Evolutionary conservation across 208 protist species (phyloP).

Genomic region (Leishmania turanica): DNA sequence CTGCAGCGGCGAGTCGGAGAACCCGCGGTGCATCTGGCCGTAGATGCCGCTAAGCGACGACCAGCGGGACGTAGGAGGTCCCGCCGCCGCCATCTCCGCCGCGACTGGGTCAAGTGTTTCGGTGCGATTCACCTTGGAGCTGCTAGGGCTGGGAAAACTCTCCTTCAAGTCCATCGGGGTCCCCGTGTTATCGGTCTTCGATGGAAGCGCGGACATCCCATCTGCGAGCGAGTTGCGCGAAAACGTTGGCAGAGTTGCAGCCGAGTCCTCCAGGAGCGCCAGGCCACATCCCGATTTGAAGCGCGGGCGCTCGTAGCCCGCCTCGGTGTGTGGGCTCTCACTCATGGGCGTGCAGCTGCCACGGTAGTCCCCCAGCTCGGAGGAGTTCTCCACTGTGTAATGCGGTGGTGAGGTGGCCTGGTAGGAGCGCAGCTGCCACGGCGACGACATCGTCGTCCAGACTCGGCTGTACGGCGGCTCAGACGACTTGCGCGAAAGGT

Average conservation of each 20-base stretch:
- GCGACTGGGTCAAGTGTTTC: slow-evolving; percentile 33
- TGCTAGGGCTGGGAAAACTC: background rate
- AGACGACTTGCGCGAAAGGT: background rate
- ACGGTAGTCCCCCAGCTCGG: background rate
- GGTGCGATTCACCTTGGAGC: slow-evolving; percentile 14
- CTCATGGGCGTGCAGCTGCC: slow-evolving; percentile 1
- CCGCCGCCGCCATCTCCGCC: slow-evolving; percentile 21
- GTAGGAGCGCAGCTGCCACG: slow-evolving; percentile 3
- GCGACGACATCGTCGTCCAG: background rate
- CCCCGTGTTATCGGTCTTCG: background rate
- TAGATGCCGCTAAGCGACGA: background rate
- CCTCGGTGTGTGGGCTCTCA: slow-evolving; percentile 8
- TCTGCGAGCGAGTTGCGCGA: slow-evolving; percentile 9
- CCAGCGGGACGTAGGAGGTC: background rate
- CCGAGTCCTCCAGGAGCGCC: slow-evolving; percentile 43
- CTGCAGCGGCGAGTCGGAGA: background rate
- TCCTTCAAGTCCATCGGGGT: background rate
- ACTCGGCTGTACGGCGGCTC: background rate
- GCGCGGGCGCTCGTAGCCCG: background rate
- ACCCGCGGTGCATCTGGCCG: background rate
- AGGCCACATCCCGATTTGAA: slow-evolving; percentile 31
- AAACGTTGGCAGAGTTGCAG: background rate
- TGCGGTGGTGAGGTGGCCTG: background rate
- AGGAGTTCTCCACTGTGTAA: slow-evolving; percentile 1
- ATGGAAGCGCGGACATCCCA: background rate